phyloP scores from a whole-genome alignment of 192 early-diverging fungal genomes.

The Backusella parvicylindrica region DNA sequence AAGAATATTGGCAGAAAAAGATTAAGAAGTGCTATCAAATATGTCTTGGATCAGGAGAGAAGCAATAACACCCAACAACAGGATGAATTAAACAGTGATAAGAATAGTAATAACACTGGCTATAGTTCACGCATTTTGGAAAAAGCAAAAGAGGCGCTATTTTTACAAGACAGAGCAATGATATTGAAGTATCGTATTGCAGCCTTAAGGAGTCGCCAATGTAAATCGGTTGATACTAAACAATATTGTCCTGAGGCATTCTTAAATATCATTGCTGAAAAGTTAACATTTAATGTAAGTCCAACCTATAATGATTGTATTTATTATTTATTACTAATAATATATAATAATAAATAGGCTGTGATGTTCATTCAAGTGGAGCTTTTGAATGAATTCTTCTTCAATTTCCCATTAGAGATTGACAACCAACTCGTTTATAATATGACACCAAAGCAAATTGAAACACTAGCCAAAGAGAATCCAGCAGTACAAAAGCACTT shows the following conservation, averaged over 20 bases:
- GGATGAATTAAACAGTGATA: not conserved
- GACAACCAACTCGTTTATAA: slow-evolving; percentile 90
- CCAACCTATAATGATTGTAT: not conserved
- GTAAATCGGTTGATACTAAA: slow-evolving; percentile 74
- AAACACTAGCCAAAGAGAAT: slow-evolving; percentile 88
- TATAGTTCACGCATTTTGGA: slow-evolving; percentile 72
- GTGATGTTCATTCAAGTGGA: slow-evolving; percentile 99
- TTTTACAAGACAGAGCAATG: slow-evolving; percentile 70
- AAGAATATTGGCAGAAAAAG: slow-evolving; percentile 69
- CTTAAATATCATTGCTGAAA: slow-evolving; percentile 89
- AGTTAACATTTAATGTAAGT: slow-evolving; percentile 78
- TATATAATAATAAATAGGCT: slow-evolving; percentile 40
- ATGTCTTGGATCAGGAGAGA: slow-evolving; percentile 69
- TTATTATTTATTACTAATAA: not conserved
- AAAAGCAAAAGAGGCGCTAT: slow-evolving; percentile 76
- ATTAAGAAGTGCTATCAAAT: slow-evolving; percentile 79
- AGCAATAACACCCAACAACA: slow-evolving; percentile 35
- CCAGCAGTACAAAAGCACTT: slow-evolving; percentile 79
- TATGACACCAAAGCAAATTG: slow-evolving; percentile 72
- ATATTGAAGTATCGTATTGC: slow-evolving; percentile 77
- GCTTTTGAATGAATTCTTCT: slow-evolving; percentile 97
- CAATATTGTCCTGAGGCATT: slow-evolving; percentile 93
- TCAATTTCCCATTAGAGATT: slow-evolving; percentile 93
- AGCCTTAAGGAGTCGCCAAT: slow-evolving; percentile 78
- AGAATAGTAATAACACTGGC: slow-evolving; percentile 52